phyloP scores from a whole-genome alignment of 805 yeast species.

The Cyberlindnera samutprakarnensis region DNA sequence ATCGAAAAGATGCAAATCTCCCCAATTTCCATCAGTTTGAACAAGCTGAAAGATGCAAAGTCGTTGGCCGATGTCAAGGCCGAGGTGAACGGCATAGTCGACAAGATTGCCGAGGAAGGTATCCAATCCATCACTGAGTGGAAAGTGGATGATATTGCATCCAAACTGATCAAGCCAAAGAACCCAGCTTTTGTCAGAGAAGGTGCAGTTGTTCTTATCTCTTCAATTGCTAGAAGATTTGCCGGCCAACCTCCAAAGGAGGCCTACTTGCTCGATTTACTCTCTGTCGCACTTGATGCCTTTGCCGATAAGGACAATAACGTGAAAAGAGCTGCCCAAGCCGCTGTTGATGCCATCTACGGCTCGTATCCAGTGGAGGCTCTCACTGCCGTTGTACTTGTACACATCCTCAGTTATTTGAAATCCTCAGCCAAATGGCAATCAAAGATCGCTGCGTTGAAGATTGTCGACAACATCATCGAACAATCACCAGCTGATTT shows the following conservation, averaged over 20 bases:
- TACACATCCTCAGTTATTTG: constrained; percentile 54
- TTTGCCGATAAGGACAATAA: constrained; percentile 82
- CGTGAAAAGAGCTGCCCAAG: constrained; percentile 81
- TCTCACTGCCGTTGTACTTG: constrained; percentile 60
- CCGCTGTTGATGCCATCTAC: constrained; percentile 62
- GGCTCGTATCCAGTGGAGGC: constrained; percentile 74
- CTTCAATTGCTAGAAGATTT: constrained; percentile 50
- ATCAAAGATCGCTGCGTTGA: constrained; percentile 74
- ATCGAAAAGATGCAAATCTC: constrained; percentile 55
- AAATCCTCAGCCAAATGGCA: constrained; percentile 90
- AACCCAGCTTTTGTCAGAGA: constrained; percentile 72
- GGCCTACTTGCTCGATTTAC: constrained; percentile 58
- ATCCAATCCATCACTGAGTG: constrained; percentile 46
- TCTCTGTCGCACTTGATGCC: constrained; percentile 60
- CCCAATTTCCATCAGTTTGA: constrained; percentile 58
- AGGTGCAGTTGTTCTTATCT: constrained; percentile 55
- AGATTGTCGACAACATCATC: constrained; percentile 61
- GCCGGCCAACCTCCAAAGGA: constrained; percentile 69
- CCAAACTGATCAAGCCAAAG: constrained; percentile 66
- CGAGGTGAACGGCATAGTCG: constrained; percentile 34
- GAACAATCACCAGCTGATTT: constrained; percentile 81
- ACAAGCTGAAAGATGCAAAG: constrained; percentile 35
- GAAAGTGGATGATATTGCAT: constrained; percentile 55
- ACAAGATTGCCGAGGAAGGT: constrained; percentile 38
- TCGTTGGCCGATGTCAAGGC: constrained; percentile 29